A percentile compares a stretch with the other conserved stretches of the same genome.
Conservation (phyloP, 495 filamentous ascomycete genomes). For the Aspergillus saccharolyticus region DNA sequence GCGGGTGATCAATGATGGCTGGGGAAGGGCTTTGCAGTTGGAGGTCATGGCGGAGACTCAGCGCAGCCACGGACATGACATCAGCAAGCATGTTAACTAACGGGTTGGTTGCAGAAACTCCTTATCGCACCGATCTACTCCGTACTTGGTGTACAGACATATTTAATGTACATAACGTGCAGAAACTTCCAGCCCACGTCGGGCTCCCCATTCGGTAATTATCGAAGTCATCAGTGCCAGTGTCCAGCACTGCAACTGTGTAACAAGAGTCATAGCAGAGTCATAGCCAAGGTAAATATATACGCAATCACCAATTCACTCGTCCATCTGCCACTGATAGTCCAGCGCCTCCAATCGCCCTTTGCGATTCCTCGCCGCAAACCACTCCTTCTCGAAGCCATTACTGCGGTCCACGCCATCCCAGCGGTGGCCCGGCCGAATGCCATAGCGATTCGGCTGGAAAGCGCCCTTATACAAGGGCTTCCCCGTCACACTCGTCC, state of each 20-base stretch:
- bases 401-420: slow-evolving; percentile 95
- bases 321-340: slow-evolving; percentile 95
- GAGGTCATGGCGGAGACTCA: not conserved
- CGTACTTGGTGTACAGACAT: too few species aligned
- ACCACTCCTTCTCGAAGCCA: slow-evolving; percentile 93
- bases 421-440: slow-evolving; percentile 87
- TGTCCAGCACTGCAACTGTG: slow-evolving; percentile 20
- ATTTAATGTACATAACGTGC: too few species aligned
- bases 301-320: slow-evolving; percentile 41
- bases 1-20: slow-evolving; percentile 6
- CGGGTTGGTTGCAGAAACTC: not conserved
- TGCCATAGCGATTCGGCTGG: slow-evolving; percentile 90
- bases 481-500: slow-evolving; percentile 52
- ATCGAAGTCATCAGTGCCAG: slow-evolving; percentile 3
- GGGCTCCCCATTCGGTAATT: not conserved
- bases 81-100: not conserved
- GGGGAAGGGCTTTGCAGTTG: not conserved
- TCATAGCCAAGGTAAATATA: not conserved
- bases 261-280: slow-evolving; percentile 2
- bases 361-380: slow-evolving; percentile 74
- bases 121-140: not conserved
- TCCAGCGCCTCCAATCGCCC: slow-evolving; percentile 71
- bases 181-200: not conserved
- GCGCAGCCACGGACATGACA: not conserved
- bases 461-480: slow-evolving; percentile 76